Percentiles rank a stretch among this genome's conserved stretches.
These are phyloP conservation scores for Vitis labrusca DNA, from an alignment of 164 flowering plant species.

Conservation along the genomic window DNA sequence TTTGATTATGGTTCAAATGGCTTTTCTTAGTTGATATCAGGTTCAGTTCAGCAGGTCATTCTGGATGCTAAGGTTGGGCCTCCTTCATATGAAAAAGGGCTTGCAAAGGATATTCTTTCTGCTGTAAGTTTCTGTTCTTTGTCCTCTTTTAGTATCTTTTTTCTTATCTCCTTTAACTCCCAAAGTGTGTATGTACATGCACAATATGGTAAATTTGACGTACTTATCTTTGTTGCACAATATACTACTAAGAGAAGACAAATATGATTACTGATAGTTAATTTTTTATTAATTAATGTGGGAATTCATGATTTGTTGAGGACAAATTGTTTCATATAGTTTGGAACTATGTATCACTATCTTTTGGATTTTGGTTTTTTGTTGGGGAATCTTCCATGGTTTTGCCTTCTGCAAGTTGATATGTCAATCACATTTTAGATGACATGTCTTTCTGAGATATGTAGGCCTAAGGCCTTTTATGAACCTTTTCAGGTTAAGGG, in stretches of 20 bases:
- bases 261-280: too few relatives aligned
- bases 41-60: slow-evolving; percentile 76
- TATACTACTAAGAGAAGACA: too few relatives aligned
- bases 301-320: not conserved
- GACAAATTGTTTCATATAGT: not conserved
- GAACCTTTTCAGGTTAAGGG: slow-evolving; percentile 57
- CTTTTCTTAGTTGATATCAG: slow-evolving; percentile 58
- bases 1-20: slow-evolving; percentile 4
- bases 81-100: slow-evolving; percentile 78
- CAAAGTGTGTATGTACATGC: not conserved
- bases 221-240: too few relatives aligned
- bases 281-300: not conserved
- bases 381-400: not conserved
- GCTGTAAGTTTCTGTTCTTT: slow-evolving; percentile 47
- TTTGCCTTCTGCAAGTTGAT: not conserved
- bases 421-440: not conserved
- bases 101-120: slow-evolving; percentile 79
- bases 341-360: not conserved
- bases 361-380: too few relatives aligned
- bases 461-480: not conserved
- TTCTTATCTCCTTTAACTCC: not conserved
- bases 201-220: too few relatives aligned
- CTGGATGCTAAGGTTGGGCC: slow-evolving; percentile 97
- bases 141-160: not conserved
- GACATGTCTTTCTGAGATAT: not conserved